Evolutionary conservation across 2,329 filamentous ascomycete genomes (phyloP), one percentile per base, ranked within the genome.

Genomic region (Aureobasidium sp.): DNA sequence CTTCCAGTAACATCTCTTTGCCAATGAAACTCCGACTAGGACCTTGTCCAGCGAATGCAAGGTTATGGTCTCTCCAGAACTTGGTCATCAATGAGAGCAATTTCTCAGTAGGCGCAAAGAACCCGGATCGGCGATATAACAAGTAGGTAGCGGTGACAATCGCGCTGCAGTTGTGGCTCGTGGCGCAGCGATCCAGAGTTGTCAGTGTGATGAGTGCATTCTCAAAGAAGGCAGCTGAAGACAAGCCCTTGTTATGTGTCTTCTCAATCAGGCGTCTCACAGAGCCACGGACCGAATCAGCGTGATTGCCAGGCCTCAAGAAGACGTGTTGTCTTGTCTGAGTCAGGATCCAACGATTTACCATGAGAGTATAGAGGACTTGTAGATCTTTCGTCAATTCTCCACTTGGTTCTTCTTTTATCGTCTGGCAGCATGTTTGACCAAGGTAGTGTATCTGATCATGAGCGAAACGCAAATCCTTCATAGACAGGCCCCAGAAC

Each of bases 31-130:
- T 23, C 3, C 9, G 11, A 20, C 4, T 16, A 20, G 53, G 18
- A 1, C 23, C 33, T 11, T 33, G n/a, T 20, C 27, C 45, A 18
- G n/a, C 45, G 27, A 43, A 65, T 16, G 54, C 54, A 47, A 65
- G 23, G 6, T 33, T 45, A 27, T 53, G 45, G 4, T 45, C 54
- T 36, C 36, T 60, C 63, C 63, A 65, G 16, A 36, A 51, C 9
- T 27, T 53, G 11, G 56, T 33, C 15, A 54, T 15, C 9, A 27
- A 23, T 9, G 29, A 5, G 18, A 65, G 63, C 16, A 65, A 9
- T 8, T 8, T 15, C 36, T 33, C 20, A 5, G 63, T 36, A 11
- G 63, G 63, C 2, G 23, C 13, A 10, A 45, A 65, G 31, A 25
- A n/a, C 1, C 13, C 18, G 4, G 54, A 60, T 25, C 13, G 18